phyloP scores from a whole-genome alignment of 345 rosid species.

The Diplotaxis tenuifolia region DNA sequence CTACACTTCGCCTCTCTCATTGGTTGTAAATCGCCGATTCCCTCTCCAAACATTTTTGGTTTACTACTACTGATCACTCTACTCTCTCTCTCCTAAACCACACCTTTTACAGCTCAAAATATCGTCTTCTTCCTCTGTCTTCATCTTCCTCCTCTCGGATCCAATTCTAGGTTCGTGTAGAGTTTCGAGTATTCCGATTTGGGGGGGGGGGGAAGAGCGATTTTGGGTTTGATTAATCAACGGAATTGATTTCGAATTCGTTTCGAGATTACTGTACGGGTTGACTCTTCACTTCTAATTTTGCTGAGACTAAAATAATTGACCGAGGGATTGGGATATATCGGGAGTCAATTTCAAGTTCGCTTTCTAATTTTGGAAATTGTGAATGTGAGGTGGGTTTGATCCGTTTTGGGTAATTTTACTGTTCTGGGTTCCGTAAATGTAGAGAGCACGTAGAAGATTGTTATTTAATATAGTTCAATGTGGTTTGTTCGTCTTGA shows the following conservation, averaged over 20 bases:
- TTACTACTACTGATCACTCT: neutral
- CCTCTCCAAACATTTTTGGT: neutral
- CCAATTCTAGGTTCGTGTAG: slow-evolving; percentile 36
- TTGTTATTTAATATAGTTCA: slow-evolving; percentile 4
- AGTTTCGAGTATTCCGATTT: neutral
- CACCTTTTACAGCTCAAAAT: slow-evolving; percentile 45
- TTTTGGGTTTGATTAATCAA: slow-evolving; percentile 10
- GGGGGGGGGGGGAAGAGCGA: neutral
- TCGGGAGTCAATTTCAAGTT: neutral
- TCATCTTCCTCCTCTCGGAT: slow-evolving; percentile 44
- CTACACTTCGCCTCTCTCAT: neutral
- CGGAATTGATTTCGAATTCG: slow-evolving; percentile 17
- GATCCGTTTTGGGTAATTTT: neutral
- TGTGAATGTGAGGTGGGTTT: slow-evolving; percentile 16
- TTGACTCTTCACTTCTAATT: slow-evolving; percentile 25
- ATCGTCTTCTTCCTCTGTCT: slow-evolving; percentile 39
- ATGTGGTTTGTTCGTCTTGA: neutral
- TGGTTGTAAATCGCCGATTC: neutral
- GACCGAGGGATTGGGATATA: slow-evolving; percentile 6
- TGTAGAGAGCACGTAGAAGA: slow-evolving; percentile 12
- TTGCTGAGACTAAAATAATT: slow-evolving; percentile 8
- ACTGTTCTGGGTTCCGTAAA: neutral
- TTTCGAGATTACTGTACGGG: neutral
- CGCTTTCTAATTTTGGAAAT: slow-evolving; percentile 14
- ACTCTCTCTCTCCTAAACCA: neutral